Base-by-base conservation (phyloP, 495 filamentous ascomycete genomes). In the Immersiella caudata region DNA sequence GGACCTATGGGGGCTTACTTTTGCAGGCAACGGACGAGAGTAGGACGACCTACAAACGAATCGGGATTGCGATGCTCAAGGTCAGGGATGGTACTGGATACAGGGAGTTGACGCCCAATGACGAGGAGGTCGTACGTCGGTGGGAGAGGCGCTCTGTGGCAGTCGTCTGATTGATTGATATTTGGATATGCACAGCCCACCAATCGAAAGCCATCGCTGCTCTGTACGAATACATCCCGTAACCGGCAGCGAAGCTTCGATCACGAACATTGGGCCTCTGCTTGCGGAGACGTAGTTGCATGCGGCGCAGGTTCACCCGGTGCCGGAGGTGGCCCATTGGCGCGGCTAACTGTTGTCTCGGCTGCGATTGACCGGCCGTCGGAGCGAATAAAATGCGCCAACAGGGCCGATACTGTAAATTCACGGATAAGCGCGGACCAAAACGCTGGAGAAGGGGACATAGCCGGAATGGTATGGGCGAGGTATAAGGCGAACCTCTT, bases 1-100 rank as follows among this genome's bases (percentile, higher is more conserved):
- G 56, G 26, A 59, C 56, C 8, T 59, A 59, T 33, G 56, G 56
- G 25, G 56, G 8, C 56, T 27, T 59, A 25, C 56, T 59, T 33
- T 33, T 59, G 56, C 25, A 59, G 56, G 56, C 56, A 1, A 59
- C 56, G 16, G 56, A 59, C n/a, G 56, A 33, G 6, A 20, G 26
- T 6, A 59, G 22, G 56, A 33, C 56, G 7, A 14, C 5, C 18
- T 59, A 59, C 56, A 29, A n/a, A 33, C 25, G 56, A 5, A 33
- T 59, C 33, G 56, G 56, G 9, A 59, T 59, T 20, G 56, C 56
- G 9, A 27, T 59, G 26, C 56, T 59, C 9, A 59, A 59, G 26
- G 56, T 33, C 5, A 27, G 56, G 9, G 9, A 27, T 20, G n/a
- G 12, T 6, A 59, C 24, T 11, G 6, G 16, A 3, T 27, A 59